These are phyloP conservation scores for Citrus glauca DNA, from an alignment of 345 rosid species.

Conservation along the genomic window DNA sequence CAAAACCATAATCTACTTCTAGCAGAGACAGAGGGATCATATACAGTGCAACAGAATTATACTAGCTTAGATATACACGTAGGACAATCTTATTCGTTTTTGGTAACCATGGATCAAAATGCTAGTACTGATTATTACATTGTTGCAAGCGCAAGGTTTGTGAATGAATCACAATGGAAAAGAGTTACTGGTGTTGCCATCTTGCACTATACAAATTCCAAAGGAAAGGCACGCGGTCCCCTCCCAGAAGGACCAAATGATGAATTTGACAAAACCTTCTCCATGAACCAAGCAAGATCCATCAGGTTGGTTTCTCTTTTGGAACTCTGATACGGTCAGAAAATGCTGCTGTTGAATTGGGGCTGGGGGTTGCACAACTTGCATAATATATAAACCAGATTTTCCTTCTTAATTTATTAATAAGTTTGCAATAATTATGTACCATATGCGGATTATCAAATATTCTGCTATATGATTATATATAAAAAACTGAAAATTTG, in stretches of 20 bases:
- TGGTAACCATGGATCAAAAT: conserved; percentile 93
- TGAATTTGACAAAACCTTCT: conserved; percentile 83
- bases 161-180: conserved; percentile 82
- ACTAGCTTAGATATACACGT: conserved; percentile 97
- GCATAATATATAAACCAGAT: too few relatives aligned
- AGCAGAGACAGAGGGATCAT: conserved; percentile 92
- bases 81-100: conserved; percentile 88
- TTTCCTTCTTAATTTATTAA: neutral
- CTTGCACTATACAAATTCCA: conserved; percentile 88
- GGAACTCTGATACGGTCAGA: neutral
- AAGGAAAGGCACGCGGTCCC: conserved; percentile 87
- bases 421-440: neutral
- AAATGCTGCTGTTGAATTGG: neutral
- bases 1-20: conserved; percentile 87
- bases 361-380: neutral
- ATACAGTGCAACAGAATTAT: conserved; percentile 96
- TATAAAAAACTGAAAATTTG: neutral
- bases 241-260: conserved; percentile 83
- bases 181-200: conserved; percentile 95
- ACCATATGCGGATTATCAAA: neutral
- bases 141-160: conserved; percentile 93
- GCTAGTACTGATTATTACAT: conserved; percentile 96
- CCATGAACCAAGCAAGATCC: conserved; percentile 99
- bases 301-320: conserved; percentile 59
- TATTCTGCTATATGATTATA: neutral